Evolutionary conservation across 2,329 filamentous ascomycete genomes (phyloP).

Genomic region (Plectosphaerella plurivora): DNA sequence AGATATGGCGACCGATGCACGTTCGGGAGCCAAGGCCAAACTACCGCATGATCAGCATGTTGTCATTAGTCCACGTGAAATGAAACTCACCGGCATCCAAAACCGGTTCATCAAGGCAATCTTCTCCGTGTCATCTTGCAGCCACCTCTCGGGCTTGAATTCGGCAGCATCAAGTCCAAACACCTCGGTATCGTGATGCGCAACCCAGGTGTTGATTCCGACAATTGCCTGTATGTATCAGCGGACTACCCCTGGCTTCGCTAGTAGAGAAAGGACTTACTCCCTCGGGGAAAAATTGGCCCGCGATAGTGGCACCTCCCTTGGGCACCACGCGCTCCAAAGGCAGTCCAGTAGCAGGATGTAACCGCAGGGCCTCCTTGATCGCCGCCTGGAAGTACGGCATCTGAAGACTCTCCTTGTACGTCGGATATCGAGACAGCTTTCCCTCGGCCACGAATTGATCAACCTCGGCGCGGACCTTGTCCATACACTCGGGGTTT

Average conservation of each 20-base stretch:
- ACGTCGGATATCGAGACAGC: slow-evolving; percentile 18
- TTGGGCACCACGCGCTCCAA: slow-evolving; percentile 43
- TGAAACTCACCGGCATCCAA: slow-evolving; percentile 19
- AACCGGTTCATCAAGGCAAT: slow-evolving; percentile 22
- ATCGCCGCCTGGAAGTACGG: slow-evolving; percentile 50
- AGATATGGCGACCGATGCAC: slow-evolving; percentile 39
- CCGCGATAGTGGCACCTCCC: slow-evolving; percentile 35
- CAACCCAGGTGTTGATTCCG: slow-evolving; percentile 30
- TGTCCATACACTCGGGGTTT: slow-evolving; percentile 15
- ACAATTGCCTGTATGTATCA: slow-evolving; percentile 20
- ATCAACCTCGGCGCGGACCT: slow-evolving; percentile 18
- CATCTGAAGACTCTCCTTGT: slow-evolving; percentile 32
- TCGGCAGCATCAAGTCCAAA: slow-evolving; percentile 26
- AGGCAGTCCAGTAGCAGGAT: slow-evolving; percentile 42
- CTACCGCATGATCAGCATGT: slow-evolving; percentile 13
- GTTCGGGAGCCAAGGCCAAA: slow-evolving; percentile 36
- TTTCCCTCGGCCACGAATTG: slow-evolving; percentile 5
- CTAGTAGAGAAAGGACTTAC: slow-evolving; percentile 9
- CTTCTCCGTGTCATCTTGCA: slow-evolving; percentile 18
- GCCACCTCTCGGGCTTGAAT: slow-evolving; percentile 38
- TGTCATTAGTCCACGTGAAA: not conserved
- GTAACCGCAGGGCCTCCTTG: slow-evolving; percentile 47
- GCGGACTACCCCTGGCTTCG: no score
- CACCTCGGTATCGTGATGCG: slow-evolving; percentile 23
- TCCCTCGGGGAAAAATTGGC: slow-evolving; percentile 21